phyloP scores from a whole-genome alignment of 441 rosid species.

The Gossypium davidsonii region DNA sequence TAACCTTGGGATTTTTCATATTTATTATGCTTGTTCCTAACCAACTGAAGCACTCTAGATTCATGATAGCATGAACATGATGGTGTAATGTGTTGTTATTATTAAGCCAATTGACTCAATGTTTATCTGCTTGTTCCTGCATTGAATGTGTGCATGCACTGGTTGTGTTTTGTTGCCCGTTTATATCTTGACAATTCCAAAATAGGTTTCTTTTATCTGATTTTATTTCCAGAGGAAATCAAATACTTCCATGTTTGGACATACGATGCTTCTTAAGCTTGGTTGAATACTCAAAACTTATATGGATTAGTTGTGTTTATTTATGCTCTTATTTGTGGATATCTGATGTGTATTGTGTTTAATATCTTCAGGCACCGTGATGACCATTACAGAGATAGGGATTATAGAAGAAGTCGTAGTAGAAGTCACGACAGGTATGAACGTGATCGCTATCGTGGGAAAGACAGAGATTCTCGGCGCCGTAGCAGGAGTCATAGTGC shows the following conservation, averaged over 20 bases:
- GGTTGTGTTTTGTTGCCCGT: neutral
- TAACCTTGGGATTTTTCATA: neutral
- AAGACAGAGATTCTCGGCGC: constrained; percentile 43
- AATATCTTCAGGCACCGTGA: constrained; percentile 40
- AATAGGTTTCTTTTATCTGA: neutral
- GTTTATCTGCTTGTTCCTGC: neutral
- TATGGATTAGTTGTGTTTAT: neutral
- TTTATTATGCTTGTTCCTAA: neutral
- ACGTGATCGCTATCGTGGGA: constrained; percentile 46
- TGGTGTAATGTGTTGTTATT: neutral
- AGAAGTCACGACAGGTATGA: constrained; percentile 53
- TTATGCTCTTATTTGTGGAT: neutral
- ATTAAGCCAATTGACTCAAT: neutral
- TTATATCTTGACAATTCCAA: neutral
- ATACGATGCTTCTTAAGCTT: neutral
- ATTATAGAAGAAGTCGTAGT: constrained; percentile 54
- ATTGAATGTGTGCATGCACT: neutral
- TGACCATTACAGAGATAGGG: constrained; percentile 46
- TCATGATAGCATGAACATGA: neutral
- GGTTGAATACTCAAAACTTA: neutral
- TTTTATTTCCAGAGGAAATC: neutral
- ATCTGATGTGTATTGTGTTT: neutral
- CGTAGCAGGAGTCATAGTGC: constrained; percentile 59
- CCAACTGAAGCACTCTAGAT: neutral
- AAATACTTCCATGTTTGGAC: neutral